Percentiles rank a stretch among this genome's conserved stretches.
These are phyloP conservation scores for Aspergillus nanangensis DNA, from an alignment of 495 filamentous ascomycete genomes.

Conservation along the genomic window DNA sequence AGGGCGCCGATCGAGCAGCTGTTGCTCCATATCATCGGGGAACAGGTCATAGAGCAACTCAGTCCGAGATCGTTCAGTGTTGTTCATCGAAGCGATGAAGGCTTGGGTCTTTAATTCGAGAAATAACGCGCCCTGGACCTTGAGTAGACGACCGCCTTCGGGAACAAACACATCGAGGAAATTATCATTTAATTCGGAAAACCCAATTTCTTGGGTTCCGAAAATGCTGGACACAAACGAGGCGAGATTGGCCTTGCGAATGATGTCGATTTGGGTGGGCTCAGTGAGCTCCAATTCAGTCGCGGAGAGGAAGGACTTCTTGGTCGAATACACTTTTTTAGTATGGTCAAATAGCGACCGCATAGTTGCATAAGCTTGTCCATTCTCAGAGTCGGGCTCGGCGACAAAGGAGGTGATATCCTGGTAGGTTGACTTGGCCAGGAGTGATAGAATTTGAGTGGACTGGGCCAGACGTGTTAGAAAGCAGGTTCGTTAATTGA, in stretches of 20 bases:
- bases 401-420: slow-evolving; percentile 75
- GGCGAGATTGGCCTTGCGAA: slow-evolving; percentile 83
- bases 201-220: slow-evolving; percentile 75
- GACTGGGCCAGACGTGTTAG: slow-evolving; percentile 43
- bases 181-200: slow-evolving; percentile 76
- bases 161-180: slow-evolving; percentile 84
- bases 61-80: slow-evolving; percentile 57
- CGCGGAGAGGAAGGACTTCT: slow-evolving; percentile 65
- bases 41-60: slow-evolving; percentile 73
- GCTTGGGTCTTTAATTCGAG: slow-evolving; percentile 84
- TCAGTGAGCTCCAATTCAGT: slow-evolving; percentile 69
- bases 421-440: slow-evolving; percentile 62
- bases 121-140: slow-evolving; percentile 66
- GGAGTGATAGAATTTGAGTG: slow-evolving; percentile 63
- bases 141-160: slow-evolving; percentile 65
- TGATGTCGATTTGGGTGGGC: slow-evolving; percentile 63
- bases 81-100: slow-evolving; percentile 69
- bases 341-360: slow-evolving; percentile 78
- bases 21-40: slow-evolving; percentile 61
- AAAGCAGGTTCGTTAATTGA: background rate
- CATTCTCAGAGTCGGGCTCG: slow-evolving; percentile 66
- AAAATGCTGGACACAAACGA: slow-evolving; percentile 81
- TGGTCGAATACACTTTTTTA: slow-evolving; percentile 70
- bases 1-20: slow-evolving; percentile 59
- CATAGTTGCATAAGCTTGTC: slow-evolving; percentile 75